phyloP scores from a whole-genome alignment of 768 basidiomycete genomes.

The Stropharia rugosoannulata region DNA sequence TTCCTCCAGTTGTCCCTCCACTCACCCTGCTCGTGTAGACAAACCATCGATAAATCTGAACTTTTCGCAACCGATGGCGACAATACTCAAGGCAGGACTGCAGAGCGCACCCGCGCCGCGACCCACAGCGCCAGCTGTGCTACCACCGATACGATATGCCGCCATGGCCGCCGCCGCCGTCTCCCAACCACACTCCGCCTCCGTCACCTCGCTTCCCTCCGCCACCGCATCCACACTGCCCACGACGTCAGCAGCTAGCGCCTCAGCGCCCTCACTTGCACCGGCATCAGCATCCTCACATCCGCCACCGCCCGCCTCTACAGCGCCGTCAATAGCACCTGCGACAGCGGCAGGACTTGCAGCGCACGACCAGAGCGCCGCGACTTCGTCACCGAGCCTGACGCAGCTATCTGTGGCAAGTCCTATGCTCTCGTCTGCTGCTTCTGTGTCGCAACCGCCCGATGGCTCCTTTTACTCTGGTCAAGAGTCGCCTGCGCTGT shows the following conservation, averaged over 20 bases:
- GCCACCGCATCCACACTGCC: conserved; percentile 40
- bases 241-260: conserved; percentile 20
- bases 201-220: conserved; percentile 26
- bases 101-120: conserved; percentile 50
- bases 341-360: conserved; percentile 18
- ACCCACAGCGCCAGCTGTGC: conserved; percentile 44
- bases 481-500: conserved; percentile 71
- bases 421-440: conserved; percentile 77
- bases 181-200: conserved; percentile 32
- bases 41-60: conserved; percentile 83
- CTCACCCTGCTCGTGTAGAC: conserved; percentile 27
- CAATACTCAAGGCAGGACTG: conserved; percentile 75
- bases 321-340: conserved; percentile 33
- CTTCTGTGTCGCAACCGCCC: conserved; percentile 63
- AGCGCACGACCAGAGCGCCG: conserved; percentile 36
- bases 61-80: conserved; percentile 73
- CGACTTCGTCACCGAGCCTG: conserved; percentile 73
- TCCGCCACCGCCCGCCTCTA: conserved; percentile 28
- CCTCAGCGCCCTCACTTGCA: neutral
- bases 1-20: conserved; percentile 1
- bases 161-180: conserved; percentile 79
- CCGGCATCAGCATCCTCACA: conserved; percentile 21
- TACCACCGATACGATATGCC: conserved; percentile 88
- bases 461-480: conserved; percentile 71
- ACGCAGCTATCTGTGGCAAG: conserved; percentile 86